phyloP scores from a whole-genome alignment of 106 monocot genomes.

The Acanthochlamys bracteata region DNA sequence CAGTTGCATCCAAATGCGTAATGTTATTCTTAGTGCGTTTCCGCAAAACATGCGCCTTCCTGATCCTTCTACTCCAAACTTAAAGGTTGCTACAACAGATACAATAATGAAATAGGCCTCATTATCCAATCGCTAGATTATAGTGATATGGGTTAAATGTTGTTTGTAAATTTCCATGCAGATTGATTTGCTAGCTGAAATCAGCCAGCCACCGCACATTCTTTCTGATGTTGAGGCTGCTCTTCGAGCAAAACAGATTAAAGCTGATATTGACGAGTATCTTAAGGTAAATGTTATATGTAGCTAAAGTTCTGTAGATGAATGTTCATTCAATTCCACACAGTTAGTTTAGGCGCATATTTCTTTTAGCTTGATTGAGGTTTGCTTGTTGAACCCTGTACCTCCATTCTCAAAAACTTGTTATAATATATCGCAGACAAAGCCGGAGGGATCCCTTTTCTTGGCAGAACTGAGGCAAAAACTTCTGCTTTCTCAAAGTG shows the following conservation, averaged over 20 bases:
- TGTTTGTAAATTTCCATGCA: conserved; percentile 14
- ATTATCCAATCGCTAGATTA: too few relatives aligned
- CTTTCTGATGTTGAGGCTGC: conserved; percentile 86
- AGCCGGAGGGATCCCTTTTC: conserved; percentile 55
- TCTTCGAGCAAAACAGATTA: conserved; percentile 67
- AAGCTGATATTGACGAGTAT: conserved; percentile 84
- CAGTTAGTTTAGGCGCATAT: too few relatives aligned
- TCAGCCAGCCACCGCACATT: conserved; percentile 66
- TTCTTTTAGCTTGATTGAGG: too few relatives aligned
- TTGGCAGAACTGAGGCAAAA: conserved; percentile 72
- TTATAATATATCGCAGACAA: conserved; percentile 36
- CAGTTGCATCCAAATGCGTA: conserved; percentile 93
- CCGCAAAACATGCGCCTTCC: conserved; percentile 94
- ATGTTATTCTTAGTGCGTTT: conserved; percentile 97
- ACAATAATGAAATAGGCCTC: background rate
- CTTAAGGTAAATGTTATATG: conserved; percentile 80
- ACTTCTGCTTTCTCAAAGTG: conserved; percentile 58
- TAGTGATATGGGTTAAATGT: too few relatives aligned
- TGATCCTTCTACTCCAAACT: conserved; percentile 87
- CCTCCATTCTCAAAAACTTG: background rate
- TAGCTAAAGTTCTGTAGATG: too few relatives aligned
- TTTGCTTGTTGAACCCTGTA: background rate
- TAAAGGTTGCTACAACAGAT: conserved; percentile 44
- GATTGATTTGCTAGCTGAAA: conserved; percentile 95
- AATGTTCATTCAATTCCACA: too few relatives aligned